These are phyloP conservation scores for Wickerhamiella sergipiensis DNA, from an alignment of 805 yeast genomes.

Conservation along the genomic window DNA sequence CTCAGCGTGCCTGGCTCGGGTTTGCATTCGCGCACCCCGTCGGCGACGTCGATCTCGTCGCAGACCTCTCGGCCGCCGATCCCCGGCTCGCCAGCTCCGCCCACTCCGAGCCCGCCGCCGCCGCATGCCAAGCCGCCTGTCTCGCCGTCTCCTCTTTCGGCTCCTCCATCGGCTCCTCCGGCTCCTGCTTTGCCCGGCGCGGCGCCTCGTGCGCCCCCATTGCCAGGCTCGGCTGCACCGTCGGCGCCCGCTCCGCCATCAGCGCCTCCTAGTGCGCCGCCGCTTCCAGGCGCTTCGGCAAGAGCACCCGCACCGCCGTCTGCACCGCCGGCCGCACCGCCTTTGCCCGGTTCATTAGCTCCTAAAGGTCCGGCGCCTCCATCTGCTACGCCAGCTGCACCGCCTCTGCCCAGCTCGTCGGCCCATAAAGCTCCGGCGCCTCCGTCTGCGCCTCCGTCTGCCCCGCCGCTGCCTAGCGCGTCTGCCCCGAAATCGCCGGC, in stretches of 20 bases:
- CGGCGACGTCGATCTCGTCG: slow-evolving; percentile 5
- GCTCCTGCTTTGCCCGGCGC: slow-evolving; percentile 14
- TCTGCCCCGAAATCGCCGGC: slow-evolving; percentile 19
- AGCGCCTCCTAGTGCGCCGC: neutral
- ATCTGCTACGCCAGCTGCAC: neutral
- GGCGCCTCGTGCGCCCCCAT: neutral
- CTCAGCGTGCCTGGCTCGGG: neutral
- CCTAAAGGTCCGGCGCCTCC: neutral
- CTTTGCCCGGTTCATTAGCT: slow-evolving; percentile 3
- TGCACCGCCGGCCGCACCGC: neutral
- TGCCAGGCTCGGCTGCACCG: neutral
- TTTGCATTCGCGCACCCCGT: slow-evolving; percentile 5
- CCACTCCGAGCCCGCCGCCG: slow-evolving; percentile 11
- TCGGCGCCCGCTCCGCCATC: neutral
- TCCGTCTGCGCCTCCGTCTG: no score
- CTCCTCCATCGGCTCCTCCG: slow-evolving; percentile 17
- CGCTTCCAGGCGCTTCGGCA: neutral
- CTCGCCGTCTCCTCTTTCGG: slow-evolving; percentile 7
- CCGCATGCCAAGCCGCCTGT: neutral
- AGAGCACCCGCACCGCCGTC: neutral
- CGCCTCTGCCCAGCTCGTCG: slow-evolving; percentile 6
- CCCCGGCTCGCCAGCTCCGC: slow-evolving; percentile 9
- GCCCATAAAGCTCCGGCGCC: neutral
- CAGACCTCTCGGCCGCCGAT: neutral
- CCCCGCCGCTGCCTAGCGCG: slow-evolving; percentile 3